Conservation (phyloP, 148 eudicot genomes). For the Camellia granthamiana region DNA sequence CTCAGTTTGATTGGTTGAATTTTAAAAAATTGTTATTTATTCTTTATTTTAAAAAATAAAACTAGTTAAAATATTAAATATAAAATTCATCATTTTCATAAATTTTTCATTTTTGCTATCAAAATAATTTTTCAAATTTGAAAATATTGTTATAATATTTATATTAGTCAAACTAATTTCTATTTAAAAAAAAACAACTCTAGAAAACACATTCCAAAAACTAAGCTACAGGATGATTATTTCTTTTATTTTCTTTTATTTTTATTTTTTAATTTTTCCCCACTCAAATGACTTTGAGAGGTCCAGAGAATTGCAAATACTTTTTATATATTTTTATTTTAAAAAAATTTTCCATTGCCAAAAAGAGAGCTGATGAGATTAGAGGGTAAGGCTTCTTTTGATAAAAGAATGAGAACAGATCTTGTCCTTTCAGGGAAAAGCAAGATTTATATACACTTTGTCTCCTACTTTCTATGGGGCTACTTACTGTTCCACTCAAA, state of each 20-base stretch:
- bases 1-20: too few species aligned
- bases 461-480: conserved; percentile 7
- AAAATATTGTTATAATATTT: too few species aligned
- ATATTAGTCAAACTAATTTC: too few species aligned
- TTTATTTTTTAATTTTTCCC: not conserved
- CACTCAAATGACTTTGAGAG: not conserved
- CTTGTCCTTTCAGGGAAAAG: not conserved
- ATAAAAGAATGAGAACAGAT: not conserved
- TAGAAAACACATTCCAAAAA: too few species aligned
- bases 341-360: not conserved
- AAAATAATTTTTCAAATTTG: too few species aligned
- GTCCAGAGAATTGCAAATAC: not conserved
- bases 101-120: too few species aligned
- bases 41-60: too few species aligned
- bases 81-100: too few species aligned
- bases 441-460: conserved; percentile 4
- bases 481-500: conserved; percentile 7
- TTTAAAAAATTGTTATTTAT: too few species aligned
- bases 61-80: too few species aligned
- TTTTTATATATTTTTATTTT: not conserved
- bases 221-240: too few species aligned
- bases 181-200: too few species aligned
- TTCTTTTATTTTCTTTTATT: not conserved
- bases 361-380: conserved; percentile 10
- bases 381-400: not conserved